phyloP scores from a whole-genome alignment of 2,329 filamentous ascomycete genomes.

The Fonsecaea nubica region DNA sequence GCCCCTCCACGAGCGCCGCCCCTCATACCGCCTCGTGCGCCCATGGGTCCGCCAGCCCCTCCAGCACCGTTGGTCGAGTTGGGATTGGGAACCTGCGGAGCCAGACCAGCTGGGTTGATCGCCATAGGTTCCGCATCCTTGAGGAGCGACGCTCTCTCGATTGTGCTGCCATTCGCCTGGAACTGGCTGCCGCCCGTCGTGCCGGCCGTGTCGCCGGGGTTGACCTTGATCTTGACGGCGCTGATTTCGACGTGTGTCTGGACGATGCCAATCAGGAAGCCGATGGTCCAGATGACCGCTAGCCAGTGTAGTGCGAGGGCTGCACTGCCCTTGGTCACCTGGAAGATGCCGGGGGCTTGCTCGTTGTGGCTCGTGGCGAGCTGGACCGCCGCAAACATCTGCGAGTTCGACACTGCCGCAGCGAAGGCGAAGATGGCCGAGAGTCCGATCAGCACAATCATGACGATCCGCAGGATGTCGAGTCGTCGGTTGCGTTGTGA shows the following conservation, averaged over 20 bases:
- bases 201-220: constrained; percentile 18
- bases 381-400: constrained; percentile 20
- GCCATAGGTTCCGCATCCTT: constrained; percentile 23
- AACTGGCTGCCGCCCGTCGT: constrained; percentile 15
- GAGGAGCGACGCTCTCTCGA: constrained; percentile 23
- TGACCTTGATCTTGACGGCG: constrained; percentile 22
- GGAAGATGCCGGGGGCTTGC: constrained; percentile 16
- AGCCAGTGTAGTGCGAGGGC: constrained; percentile 24
- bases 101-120: constrained; percentile 14
- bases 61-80: neutral
- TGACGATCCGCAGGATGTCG: constrained; percentile 14
- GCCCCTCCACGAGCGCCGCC: constrained; percentile 13
- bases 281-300: constrained; percentile 19
- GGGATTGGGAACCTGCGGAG: constrained; percentile 5
- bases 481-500: constrained; percentile 13
- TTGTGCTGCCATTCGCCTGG: constrained; percentile 21
- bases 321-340: constrained; percentile 10
- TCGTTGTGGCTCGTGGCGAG: constrained; percentile 17
- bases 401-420: constrained; percentile 19
- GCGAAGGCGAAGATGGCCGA: constrained; percentile 17
- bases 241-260: constrained; percentile 24
- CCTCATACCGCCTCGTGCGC: constrained; percentile 7
- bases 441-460: constrained; percentile 16
- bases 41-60: constrained; percentile 13
- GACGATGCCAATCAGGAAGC: constrained; percentile 20